Base-by-base conservation (phyloP, 106 monocot genomes). In the Allium cepa region DNA sequence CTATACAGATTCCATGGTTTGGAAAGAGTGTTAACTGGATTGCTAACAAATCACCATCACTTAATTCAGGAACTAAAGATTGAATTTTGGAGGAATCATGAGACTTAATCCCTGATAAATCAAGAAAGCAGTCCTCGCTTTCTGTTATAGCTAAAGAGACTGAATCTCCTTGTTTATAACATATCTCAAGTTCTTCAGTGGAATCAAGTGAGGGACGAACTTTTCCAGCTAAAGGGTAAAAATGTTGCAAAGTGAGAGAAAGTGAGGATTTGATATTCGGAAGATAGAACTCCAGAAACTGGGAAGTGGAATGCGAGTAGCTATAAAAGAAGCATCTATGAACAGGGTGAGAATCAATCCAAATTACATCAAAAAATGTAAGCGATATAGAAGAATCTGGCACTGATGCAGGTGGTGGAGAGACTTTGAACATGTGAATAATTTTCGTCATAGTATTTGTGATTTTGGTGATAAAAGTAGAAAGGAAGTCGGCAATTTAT, bases 1-100 rank as follows among this genome's bases (percentile, higher is more conserved):
- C 79, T 16, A 79, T 0, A 53, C 61, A 56, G 48, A 79, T 18
- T 60, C 79, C 79, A 13, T 55, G 61, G 57, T 63, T 50, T 11
- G 79, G 73, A 63, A 79, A 79, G 14, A 79, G 45, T 0, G 78
- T 78, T 46, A 62, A 58, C 59, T 63, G 80, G 15, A 84, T 7
- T 10, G 83, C 67, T 46, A 76, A 13, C 53, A 53, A 53, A 53
- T 68, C 53, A 49, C 0, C 53, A 9, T 53, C 53, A 13, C 11
- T 53, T 53, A 53, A 13, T 53, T 53, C 53, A 53, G 51, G 13
- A 55, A 11, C 27, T 11, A 65, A 16, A 59, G 56, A 57, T 15
- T 78, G 73, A 10, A 53, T 9, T 13, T 13, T 53, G 53, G 9
- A 10, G 81, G 52, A 16, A 73, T n/a, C 2, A 60, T 66, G 74